Percentiles rank a stretch among this genome's conserved stretches.
Evolutionary conservation across 768 basidiomycete species (phyloP).

Genomic region (Suillus americanus): DNA sequence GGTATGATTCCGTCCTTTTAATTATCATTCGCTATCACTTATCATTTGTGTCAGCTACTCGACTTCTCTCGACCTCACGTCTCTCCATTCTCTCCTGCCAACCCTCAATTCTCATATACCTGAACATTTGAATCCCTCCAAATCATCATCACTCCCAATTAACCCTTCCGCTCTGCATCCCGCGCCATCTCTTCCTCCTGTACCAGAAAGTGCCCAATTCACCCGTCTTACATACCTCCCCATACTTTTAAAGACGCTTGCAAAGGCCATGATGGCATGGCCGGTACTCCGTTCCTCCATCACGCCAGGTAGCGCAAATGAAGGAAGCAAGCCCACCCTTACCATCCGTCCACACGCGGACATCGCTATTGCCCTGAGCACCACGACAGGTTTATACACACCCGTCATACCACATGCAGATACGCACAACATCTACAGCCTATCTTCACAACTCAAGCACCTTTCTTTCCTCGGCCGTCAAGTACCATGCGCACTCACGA

Average conservation of each 20-base stretch:
- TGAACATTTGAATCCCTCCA: constrained; percentile 43
- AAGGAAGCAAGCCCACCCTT: constrained; percentile 55
- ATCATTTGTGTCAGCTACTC: constrained; percentile 51
- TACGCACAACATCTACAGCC: constrained; percentile 52
- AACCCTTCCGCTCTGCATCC: constrained; percentile 42
- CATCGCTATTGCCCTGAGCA: constrained; percentile 75
- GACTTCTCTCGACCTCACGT: constrained; percentile 73
- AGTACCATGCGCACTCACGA: constrained; percentile 61
- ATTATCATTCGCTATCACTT: background rate
- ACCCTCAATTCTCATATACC: constrained; percentile 71
- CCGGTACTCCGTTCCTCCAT: constrained; percentile 80
- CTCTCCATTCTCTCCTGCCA: constrained; percentile 61
- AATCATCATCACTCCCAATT: constrained; percentile 36
- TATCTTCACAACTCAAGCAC: constrained; percentile 61
- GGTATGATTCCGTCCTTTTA: constrained; percentile 38
- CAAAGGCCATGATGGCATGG: constrained; percentile 80
- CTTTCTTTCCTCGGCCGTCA: constrained; percentile 67
- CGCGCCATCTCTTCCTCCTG: constrained; percentile 37
- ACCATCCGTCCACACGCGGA: constrained; percentile 75
- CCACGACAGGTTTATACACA: constrained; percentile 81
- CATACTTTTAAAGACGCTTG: constrained; percentile 79
- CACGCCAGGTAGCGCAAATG: constrained; percentile 36
- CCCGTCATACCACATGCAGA: constrained; percentile 65
- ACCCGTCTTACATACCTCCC: constrained; percentile 78
- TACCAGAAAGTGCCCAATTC: constrained; percentile 58